A percentile compares a stretch with the other conserved stretches of the same genome.
Conservation (phyloP, 495 filamentous ascomycete species). For the Neurospora sp. region DNA sequence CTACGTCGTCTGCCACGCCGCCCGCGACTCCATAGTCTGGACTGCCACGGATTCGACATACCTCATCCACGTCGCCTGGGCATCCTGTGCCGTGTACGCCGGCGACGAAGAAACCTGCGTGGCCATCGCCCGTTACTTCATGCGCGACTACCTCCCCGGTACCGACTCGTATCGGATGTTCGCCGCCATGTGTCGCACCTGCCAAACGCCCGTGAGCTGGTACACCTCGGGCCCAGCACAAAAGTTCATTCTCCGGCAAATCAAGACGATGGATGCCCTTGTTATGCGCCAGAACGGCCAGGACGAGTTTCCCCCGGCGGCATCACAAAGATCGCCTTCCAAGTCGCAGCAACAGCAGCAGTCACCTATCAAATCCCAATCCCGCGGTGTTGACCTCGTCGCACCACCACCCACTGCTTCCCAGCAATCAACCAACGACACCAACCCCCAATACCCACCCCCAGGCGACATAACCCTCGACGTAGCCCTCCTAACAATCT, state of each 20-base stretch:
- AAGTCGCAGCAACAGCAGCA: neutral
- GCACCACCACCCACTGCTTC: neutral
- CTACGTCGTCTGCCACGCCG: slow-evolving; percentile 66
- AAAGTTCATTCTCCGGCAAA: slow-evolving; percentile 81
- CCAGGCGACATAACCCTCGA: slow-evolving; percentile 28
- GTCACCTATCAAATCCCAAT: neutral
- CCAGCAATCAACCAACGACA: slow-evolving; percentile 8
- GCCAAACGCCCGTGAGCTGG: slow-evolving; percentile 46
- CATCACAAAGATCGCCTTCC: neutral
- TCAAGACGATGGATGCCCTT: slow-evolving; percentile 73
- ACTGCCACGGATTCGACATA: slow-evolving; percentile 56
- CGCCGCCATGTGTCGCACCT: slow-evolving; percentile 56
- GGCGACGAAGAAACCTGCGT: slow-evolving; percentile 71
- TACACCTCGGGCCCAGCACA: slow-evolving; percentile 55
- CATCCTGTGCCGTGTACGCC: slow-evolving; percentile 69
- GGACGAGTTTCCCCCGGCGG: neutral
- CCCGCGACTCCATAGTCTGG: slow-evolving; percentile 69
- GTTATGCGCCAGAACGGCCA: slow-evolving; percentile 8
- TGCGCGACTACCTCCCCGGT: slow-evolving; percentile 73
- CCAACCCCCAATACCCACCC: slow-evolving; percentile 15
- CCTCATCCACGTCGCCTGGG: slow-evolving; percentile 70
- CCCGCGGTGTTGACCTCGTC: neutral
- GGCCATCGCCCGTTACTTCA: slow-evolving; percentile 65
- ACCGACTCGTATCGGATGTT: slow-evolving; percentile 80
- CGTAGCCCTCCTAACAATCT: slow-evolving; percentile 69